Base-by-base conservation (phyloP, 2,329 filamentous ascomycete genomes). In the Teratosphaeria epicoccoides region DNA sequence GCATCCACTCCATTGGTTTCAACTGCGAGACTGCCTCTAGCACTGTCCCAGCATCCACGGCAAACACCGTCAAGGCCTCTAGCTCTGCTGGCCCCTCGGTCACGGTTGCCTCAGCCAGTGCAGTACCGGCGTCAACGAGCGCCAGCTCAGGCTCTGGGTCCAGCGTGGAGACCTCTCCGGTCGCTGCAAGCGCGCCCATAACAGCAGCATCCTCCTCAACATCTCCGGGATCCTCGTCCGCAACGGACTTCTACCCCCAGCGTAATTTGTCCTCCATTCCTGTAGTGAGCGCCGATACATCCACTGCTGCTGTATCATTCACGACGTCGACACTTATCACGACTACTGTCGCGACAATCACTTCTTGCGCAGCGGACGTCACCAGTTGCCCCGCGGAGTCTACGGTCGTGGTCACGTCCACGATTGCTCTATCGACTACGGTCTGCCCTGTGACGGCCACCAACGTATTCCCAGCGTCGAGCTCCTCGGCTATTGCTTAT, bases 1-100 rank as follows among this genome's bases (percentile, higher is more conserved):
- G 83, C 61, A 48, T 48, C 24, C 24, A 28, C 26, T 26, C 46
- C 46, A 81, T 94, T 62, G 77, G 75, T 60, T 94, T 91, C 71
- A 80, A 89, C 73, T 94, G 88, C 73, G 72, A 62, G 47, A 69
- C 57, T 29, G 55, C 58, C n/a, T 63, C 58, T 49, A 62, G 50
- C 54, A 52, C 55, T 9, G 55, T 57, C 26, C 47, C 52, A 10
- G 49, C 47, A 22, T 48, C 51, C 46, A 55, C 52, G 6, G 24
- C 33, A 2, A 56, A 54, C 28, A 59, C 53, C 45, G 55, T 58
- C 44, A 54, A 40, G 9, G 45, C 52, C 24, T 50, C 55, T 17
- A 54, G 52, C 43, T 49, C 47, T 50, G 49, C 46, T n/a, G 55
- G 53, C 43, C 47, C 51, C 12, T 49, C 51, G 9, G 52, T 54